These are phyloP conservation scores for Trichoderma citrinoviride DNA, from an alignment of 2,329 filamentous ascomycete species.

Conservation along the genomic window DNA sequence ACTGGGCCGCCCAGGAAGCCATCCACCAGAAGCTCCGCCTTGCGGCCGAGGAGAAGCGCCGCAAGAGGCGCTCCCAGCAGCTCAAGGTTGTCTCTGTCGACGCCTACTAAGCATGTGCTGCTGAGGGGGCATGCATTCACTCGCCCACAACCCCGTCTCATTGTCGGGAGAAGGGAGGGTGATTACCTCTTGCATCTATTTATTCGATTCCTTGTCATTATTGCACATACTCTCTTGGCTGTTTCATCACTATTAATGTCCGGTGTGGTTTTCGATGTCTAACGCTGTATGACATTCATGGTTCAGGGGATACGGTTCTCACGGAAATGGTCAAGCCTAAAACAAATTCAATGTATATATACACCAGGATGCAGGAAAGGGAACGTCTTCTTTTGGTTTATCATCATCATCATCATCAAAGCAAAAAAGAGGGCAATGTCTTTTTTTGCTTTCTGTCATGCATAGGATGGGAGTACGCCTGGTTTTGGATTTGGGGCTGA, in stretches of 20 bases:
- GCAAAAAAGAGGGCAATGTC: not conserved
- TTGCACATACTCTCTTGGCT: not conserved
- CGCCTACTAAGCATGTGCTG: not conserved
- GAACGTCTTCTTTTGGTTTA: not conserved
- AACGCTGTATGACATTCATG: slow-evolving; percentile 1
- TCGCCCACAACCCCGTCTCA: not conserved
- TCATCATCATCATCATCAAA: too few species aligned
- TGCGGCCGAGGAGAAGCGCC: slow-evolving; percentile 48
- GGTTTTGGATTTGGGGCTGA: not conserved
- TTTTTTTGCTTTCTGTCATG: not conserved
- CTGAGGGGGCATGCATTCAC: too few species aligned
- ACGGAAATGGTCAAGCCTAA: not conserved
- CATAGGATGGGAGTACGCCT: slow-evolving; percentile 2
- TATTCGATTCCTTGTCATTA: not conserved
- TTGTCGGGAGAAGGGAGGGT: not conserved
- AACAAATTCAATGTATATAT: not conserved
- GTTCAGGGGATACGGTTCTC: not conserved
- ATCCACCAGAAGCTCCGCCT: slow-evolving; percentile 49
- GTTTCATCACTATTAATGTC: not conserved
- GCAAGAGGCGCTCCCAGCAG: slow-evolving; percentile 43
- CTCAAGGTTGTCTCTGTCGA: slow-evolving; percentile 43
- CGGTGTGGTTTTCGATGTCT: not conserved
- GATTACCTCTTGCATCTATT: not conserved
- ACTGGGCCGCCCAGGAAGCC: slow-evolving; percentile 53
- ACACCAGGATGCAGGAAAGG: not conserved